Evolutionary conservation across 2,329 filamentous ascomycete species (phyloP).

Genomic region (Cercospora brassicicola): DNA sequence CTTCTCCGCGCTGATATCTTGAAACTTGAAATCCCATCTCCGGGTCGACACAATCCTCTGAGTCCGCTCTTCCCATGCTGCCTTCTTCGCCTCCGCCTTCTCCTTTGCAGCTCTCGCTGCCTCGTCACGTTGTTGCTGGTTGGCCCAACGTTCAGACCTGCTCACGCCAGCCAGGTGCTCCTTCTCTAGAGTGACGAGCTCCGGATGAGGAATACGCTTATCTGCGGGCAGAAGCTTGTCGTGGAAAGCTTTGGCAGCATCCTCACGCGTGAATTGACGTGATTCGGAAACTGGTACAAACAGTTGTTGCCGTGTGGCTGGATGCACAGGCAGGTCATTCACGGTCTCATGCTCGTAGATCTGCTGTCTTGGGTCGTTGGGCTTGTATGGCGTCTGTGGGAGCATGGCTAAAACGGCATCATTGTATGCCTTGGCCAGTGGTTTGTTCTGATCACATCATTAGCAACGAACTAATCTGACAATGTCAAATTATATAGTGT

Average conservation of each 20-base stretch:
- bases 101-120: conserved; percentile 41
- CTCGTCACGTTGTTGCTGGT: conserved; percentile 42
- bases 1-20: conserved; percentile 58
- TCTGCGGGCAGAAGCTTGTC: conserved; percentile 62
- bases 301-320: conserved; percentile 55
- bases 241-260: conserved; percentile 63
- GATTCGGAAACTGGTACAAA: conserved; percentile 66
- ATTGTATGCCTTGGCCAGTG: conserved; percentile 72
- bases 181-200: conserved; percentile 54
- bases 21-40: conserved; percentile 62
- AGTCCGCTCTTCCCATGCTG: conserved; percentile 47
- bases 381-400: conserved; percentile 60
- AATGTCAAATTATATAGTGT: not conserved
- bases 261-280: conserved; percentile 63
- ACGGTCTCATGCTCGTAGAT: conserved; percentile 59
- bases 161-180: conserved; percentile 43
- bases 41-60: conserved; percentile 49
- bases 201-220: conserved; percentile 63
- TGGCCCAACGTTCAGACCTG: conserved; percentile 47
- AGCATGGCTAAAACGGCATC: conserved; percentile 77
- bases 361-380: conserved; percentile 33
- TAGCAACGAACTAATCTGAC: not conserved
- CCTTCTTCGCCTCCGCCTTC: conserved; percentile 42
- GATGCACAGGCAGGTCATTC: conserved; percentile 63
- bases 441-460: conserved; percentile 63